Percentiles rank a stretch among this genome's conserved stretches.
Conservation (phyloP, 1,139 yeast genomes). For the Yamadazyma membranifaciens region DNA sequence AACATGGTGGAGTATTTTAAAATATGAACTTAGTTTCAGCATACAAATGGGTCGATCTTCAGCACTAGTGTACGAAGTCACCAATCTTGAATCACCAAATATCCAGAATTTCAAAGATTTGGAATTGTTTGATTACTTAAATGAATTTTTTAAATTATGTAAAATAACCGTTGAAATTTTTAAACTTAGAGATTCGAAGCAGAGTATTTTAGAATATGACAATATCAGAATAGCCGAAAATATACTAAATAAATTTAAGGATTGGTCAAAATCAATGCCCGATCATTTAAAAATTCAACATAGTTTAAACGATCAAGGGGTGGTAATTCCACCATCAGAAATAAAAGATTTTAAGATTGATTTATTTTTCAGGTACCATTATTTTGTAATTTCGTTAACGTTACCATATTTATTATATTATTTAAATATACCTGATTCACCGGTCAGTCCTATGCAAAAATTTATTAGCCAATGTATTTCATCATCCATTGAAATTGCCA, state of each 20-base stretch:
- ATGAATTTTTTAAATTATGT: slow-evolving; percentile 4
- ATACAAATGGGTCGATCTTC: slow-evolving; percentile 13
- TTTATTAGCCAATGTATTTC: slow-evolving; percentile 2
- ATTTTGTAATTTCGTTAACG: slow-evolving; percentile 10
- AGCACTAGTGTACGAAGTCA: slow-evolving; percentile 7
- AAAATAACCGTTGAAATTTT: slow-evolving; percentile 6
- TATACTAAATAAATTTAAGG: slow-evolving; percentile 4
- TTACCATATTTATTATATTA: slow-evolving; percentile 9
- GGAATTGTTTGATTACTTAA: slow-evolving; percentile 1
- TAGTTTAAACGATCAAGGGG: neutral
- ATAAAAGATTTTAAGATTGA: slow-evolving; percentile 6
- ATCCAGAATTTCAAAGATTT: neutral
- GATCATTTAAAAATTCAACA: neutral
- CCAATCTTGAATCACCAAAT: slow-evolving; percentile 7
- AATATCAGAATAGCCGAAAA: slow-evolving; percentile 4
- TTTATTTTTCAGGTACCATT: slow-evolving; percentile 9
- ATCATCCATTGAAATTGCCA: slow-evolving; percentile 6
- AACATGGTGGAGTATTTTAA: slow-evolving; percentile 13
- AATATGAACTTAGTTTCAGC: slow-evolving; percentile 10
- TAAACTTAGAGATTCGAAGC: slow-evolving; percentile 3
- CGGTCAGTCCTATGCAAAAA: neutral
- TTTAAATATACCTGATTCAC: slow-evolving; percentile 1
- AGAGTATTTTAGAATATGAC: slow-evolving; percentile 1
- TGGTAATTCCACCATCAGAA: neutral
- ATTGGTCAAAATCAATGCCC: slow-evolving; percentile 6